Conservation (phyloP, 805 yeast genomes). For the Metschnikowia rubicola region DNA sequence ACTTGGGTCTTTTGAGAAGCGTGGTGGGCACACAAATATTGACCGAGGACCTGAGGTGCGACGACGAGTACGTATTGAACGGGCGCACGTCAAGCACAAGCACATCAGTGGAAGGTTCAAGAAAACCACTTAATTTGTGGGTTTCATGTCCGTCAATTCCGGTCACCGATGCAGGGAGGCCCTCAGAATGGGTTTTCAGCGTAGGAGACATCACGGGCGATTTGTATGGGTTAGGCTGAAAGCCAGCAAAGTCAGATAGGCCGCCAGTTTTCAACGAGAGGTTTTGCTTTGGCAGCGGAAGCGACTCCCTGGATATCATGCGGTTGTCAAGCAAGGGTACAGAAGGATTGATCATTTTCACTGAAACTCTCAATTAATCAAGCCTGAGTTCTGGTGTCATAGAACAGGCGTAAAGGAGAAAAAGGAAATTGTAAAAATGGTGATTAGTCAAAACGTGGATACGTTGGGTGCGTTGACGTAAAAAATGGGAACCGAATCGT, state of each 20-base stretch:
- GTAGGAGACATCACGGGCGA: slow-evolving; percentile 16
- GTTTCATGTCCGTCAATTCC: slow-evolving; percentile 11
- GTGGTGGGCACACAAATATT: slow-evolving; percentile 46
- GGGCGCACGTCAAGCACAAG: slow-evolving; percentile 39
- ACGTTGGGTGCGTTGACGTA: no score
- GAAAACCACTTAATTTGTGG: slow-evolving; percentile 3
- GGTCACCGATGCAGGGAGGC: slow-evolving; percentile 12
- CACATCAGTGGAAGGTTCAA: not conserved
- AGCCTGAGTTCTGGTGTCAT: not conserved
- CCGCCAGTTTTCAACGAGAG: slow-evolving; percentile 1
- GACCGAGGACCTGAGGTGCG: slow-evolving; percentile 30
- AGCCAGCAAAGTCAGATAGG: not conserved
- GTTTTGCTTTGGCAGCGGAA: slow-evolving; percentile 1
- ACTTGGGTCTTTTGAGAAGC: slow-evolving; percentile 36
- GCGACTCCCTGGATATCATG: slow-evolving; percentile 1
- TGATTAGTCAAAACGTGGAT: no score
- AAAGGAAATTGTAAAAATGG: no score
- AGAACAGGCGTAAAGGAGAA: not conserved
- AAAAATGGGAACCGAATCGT: no score
- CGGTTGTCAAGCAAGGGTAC: slow-evolving; percentile 3
- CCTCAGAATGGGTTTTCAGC: slow-evolving; percentile 13
- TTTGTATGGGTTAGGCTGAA: slow-evolving; percentile 1
- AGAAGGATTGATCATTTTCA: slow-evolving; percentile 1
- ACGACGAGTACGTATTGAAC: slow-evolving; percentile 30
- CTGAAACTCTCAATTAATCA: not conserved